Base-by-base conservation (phyloP, 2,329 filamentous ascomycete genomes). In the Colletotrichum sublineola region DNA sequence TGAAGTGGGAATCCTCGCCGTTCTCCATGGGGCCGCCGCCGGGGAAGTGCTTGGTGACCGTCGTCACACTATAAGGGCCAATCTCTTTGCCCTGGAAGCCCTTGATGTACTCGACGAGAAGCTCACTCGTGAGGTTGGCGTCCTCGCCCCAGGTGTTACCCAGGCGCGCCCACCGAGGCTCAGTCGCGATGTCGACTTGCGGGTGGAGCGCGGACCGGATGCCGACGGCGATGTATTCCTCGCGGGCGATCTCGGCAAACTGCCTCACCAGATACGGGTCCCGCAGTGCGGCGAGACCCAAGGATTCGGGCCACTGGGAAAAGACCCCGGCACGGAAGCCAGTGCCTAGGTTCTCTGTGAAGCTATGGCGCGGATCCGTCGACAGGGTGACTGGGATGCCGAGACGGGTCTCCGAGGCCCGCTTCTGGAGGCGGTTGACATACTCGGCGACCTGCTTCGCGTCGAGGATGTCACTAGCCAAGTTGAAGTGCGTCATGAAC, bases 31-130 rank as follows among this genome's bases (percentile, higher is more conserved):
- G 82, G 0, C 87, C 87, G 9, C 82, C 85, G 5, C 87, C 87
- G 0, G 86, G 86, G 74, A 89, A 88, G 73, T 89, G 86, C 77
- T 88, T 88, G 0, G 86, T 87, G 1, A 87, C 82, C 0, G 86
- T 85, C 1, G 82, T 82, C 4, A 88, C 83, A 2, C 84, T 85
- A 38, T 82, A 73, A 0, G 77, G 74, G 0, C 86, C 85, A n/a
- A 87, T 78, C 42, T 80, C 77, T 2, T 82, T 79, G 0, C 84
- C 85, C 36, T 86, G 85, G 60, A 88, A 84, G 24, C 85, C 86
- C 58, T 83, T 81, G 75, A 88, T 82, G 64, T 86, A 87, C 0
- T 82, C 82, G 2, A 82, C 79, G 4, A 85, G 74, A 38, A 81
- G 78, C 55, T 79, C 77, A 29, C 78, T 78, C 0, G 81, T 81